Base-by-base conservation (phyloP, 306 rosid genomes). In the Ormosia emarginata region DNA sequence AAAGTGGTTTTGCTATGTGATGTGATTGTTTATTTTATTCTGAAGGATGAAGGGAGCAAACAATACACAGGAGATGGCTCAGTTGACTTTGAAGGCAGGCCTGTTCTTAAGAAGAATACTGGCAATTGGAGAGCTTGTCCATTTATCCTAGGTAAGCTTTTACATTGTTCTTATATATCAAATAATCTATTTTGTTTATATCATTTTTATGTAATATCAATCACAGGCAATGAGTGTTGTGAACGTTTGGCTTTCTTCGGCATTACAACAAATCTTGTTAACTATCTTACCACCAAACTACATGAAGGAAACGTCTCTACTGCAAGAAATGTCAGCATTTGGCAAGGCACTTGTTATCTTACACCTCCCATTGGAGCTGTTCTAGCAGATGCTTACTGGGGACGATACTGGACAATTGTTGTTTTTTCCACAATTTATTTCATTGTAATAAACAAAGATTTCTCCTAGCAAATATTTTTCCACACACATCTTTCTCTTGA, bases 281-380 rank as follows among this genome's bases (percentile, higher is more conserved):
- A 94, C 56, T 95, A 95, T 88, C 95, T 95, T 65, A 95, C 95
- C 13, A 67, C 73, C 71, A 93, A 95, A 82, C 83, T 95, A 62
- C 93, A 93, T 59, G 84, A 95, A 87, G 93, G 95, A 83, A 93
- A 93, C 52, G 97, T 85, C 15, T 68, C 91, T 33, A 98, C 98
- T 39, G 98, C 98, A n/a, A 93, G 90, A 87, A 95, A 83, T 81
- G 88, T 93, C 62, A 91, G 92, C 80, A 93, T 91, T 47, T 95
- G 97, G 97, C 91, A 87, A 74, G 98, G 98, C 66, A 93, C 98
- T 84, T 95, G 98, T 78, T 95, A 93, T 93, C 97, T 95, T 67
- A 89, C 97, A 49, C 97, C 98, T 83, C 93, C 93, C 17, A 82
- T 95, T 82, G 98, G 93, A 75, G 98, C 98, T 80, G 78, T 95